A percentile compares a stretch with the other conserved stretches of the same genome.
These are phyloP conservation scores for Wickerhamiella parazyma DNA, from an alignment of 805 yeast species.

Conservation along the genomic window DNA sequence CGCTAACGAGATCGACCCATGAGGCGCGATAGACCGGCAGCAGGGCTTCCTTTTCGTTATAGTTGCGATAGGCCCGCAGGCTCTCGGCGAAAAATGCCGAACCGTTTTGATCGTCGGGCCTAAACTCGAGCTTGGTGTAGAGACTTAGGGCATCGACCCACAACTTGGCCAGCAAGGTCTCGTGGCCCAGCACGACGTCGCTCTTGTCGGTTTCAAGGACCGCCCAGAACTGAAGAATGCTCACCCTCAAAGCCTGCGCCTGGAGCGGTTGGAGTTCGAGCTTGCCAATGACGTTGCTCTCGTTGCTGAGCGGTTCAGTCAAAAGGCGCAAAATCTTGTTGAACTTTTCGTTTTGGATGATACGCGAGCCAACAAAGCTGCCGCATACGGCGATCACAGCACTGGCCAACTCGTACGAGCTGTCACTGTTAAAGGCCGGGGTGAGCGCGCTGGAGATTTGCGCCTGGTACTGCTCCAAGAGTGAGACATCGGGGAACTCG, in stretches of 20 bases:
- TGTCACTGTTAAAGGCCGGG: slow-evolving; percentile 67
- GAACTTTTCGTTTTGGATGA: slow-evolving; percentile 35
- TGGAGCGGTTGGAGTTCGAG: slow-evolving; percentile 27
- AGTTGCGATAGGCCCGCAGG: slow-evolving; percentile 25
- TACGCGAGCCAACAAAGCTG: slow-evolving; percentile 51
- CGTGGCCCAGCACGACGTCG: slow-evolving; percentile 35
- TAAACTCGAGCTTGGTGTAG: slow-evolving; percentile 52
- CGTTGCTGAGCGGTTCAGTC: slow-evolving; percentile 51
- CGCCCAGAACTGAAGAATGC: slow-evolving; percentile 33
- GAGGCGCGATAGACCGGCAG: slow-evolving; percentile 39
- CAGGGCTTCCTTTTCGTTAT: slow-evolving; percentile 22
- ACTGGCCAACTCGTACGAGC: slow-evolving; percentile 59
- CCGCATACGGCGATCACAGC: slow-evolving; percentile 70
- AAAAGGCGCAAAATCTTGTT: slow-evolving; percentile 50
- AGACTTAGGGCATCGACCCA: slow-evolving; percentile 74
- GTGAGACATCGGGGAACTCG: slow-evolving; percentile 51
- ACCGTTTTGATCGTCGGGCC: slow-evolving; percentile 25
- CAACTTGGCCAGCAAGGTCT: slow-evolving; percentile 48
- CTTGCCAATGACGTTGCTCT: slow-evolving; percentile 26
- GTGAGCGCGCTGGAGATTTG: slow-evolving; percentile 80
- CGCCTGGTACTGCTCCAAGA: slow-evolving; percentile 87
- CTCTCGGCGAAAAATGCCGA: slow-evolving; percentile 19
- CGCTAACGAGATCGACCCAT: slow-evolving; percentile 72
- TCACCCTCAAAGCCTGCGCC: slow-evolving; percentile 25
- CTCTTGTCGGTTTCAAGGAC: slow-evolving; percentile 23